These are phyloP conservation scores for Tetragonia tetragonoides DNA, from an alignment of 148 eudicot species.

Conservation along the genomic window DNA sequence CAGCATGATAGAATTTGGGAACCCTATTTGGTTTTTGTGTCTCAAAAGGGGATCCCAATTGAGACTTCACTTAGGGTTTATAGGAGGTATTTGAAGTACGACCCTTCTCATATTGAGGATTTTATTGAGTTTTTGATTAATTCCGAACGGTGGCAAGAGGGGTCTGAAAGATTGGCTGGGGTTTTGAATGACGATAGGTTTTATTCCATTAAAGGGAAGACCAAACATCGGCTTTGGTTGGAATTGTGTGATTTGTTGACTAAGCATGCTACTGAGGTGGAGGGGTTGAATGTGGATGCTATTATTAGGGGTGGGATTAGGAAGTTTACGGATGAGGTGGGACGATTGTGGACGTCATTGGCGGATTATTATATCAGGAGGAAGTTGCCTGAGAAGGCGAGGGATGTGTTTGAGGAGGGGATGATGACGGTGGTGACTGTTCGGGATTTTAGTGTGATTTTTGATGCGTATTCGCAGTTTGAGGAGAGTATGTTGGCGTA, in stretches of 20 bases:
- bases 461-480: conserved; percentile 89
- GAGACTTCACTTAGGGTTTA: conserved; percentile 94
- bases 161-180: conserved; percentile 82
- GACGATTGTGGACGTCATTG: conserved; percentile 86
- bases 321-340: conserved; percentile 97
- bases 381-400: conserved; percentile 73
- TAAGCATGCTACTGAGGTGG: conserved; percentile 72
- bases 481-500: conserved; percentile 84
- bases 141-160: conserved; percentile 85
- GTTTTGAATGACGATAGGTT: conserved; percentile 84
- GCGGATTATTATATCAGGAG: conserved; percentile 88
- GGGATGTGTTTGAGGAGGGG: conserved; percentile 93
- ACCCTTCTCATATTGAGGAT: conserved; percentile 82
- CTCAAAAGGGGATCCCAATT: conserved; percentile 83
- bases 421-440: conserved; percentile 90
- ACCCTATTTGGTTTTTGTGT: conserved; percentile 64
- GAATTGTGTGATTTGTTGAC: conserved; percentile 92
- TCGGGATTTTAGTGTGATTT: conserved; percentile 86
- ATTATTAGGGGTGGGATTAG: conserved; percentile 90
- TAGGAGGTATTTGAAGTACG: conserved; percentile 87
- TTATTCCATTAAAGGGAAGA: conserved; percentile 84
- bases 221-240: conserved; percentile 81
- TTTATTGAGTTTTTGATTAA: conserved; percentile 77
- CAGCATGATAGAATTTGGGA: conserved; percentile 94
- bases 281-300: conserved; percentile 93